These are phyloP conservation scores for Trichoderma koningiopsis DNA, from an alignment of 2,329 filamentous ascomycete genomes.

Conservation along the genomic window DNA sequence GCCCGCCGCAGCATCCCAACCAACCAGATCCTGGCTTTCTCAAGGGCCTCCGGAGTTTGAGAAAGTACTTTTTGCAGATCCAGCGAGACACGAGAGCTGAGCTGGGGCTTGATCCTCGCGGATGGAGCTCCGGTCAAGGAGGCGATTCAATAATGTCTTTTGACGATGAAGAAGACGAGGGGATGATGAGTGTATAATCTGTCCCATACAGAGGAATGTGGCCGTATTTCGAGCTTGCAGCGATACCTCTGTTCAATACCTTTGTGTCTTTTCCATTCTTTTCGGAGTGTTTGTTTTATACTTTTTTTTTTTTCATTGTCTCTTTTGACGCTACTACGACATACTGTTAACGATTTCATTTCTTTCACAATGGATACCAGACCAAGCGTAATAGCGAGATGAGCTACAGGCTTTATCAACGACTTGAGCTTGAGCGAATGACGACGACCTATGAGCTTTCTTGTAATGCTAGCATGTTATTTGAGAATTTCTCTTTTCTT, in stretches of 20 bases:
- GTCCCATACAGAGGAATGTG: background rate
- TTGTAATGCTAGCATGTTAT: slow-evolving; percentile 1
- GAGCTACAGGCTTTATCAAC: background rate
- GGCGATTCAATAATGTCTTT: slow-evolving; percentile 25
- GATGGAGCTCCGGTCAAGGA: slow-evolving; percentile 27
- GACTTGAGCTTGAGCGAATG: background rate
- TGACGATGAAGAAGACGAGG: slow-evolving; percentile 38
- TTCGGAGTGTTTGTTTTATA: background rate
- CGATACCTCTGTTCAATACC: background rate
- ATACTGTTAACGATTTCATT: slow-evolving; percentile 12
- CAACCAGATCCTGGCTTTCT: slow-evolving; percentile 88
- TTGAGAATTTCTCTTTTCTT: background rate
- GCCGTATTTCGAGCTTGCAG: background rate
- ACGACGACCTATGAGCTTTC: slow-evolving; percentile 11
- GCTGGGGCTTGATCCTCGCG: slow-evolving; percentile 49
- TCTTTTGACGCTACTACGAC: background rate
- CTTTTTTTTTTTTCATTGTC: slow-evolving; percentile 17
- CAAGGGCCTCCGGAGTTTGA: slow-evolving; percentile 76
- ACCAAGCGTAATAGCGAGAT: background rate
- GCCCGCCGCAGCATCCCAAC: slow-evolving; percentile 78
- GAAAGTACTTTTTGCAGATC: slow-evolving; percentile 84
- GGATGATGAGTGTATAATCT: slow-evolving; percentile 39
- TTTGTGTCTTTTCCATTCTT: background rate
- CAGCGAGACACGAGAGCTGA: slow-evolving; percentile 70
- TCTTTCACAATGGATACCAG: slow-evolving; percentile 10